Base-by-base conservation (phyloP, 2,329 filamentous ascomycete genomes). In the Dactylonectria macrodidyma region DNA sequence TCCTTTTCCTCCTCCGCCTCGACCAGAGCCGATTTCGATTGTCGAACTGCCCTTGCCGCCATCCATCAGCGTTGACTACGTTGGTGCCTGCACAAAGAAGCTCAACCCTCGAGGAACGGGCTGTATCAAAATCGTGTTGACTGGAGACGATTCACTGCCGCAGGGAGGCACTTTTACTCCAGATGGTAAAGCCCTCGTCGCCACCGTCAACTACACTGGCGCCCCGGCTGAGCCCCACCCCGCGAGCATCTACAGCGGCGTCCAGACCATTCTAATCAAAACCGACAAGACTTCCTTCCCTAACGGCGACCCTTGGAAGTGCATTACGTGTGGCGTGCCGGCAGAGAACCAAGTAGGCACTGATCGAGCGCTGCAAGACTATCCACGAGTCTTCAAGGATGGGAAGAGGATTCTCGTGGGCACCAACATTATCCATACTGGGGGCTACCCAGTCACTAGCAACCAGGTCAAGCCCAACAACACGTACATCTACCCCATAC, bases 321-420 rank as follows among this genome's bases (percentile, higher is more conserved):
- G 46, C 10, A 24, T 48, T 26, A 48, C 19, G 3, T 48, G 46
- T 26, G 46, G 46, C 9, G 46, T 48, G 19, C 5, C 19, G 22
- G 10, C 14, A 16, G 41, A 44, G 14, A 44, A 44, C 41, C 16
- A 16, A 44, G 14, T 5, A 3, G 41, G 41, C 14, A 16, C 14
- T 44, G 41, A n/a, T 16, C 16, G 14, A 44, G 14, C 41, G 5
- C 14, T 44, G 41, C 36, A 41, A 41, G 81, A 81, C 58, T 86
- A 86, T 65, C 83, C 84, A 0, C 82, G 86, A 52, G 73, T 78
- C 0, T 85, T 84, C 62, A 68, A 71, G 1, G 79, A 82, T 62
- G 81, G 81, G 2, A 79, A 77, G 22, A 76, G 78, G 16, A n/a
- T n/a, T 16, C 41, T 44, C 16, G 41, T n/a, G 14, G 41, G 41